phyloP scores from a whole-genome alignment of 169 alveolate genomes.

The Plasmodium relictum region DNA sequence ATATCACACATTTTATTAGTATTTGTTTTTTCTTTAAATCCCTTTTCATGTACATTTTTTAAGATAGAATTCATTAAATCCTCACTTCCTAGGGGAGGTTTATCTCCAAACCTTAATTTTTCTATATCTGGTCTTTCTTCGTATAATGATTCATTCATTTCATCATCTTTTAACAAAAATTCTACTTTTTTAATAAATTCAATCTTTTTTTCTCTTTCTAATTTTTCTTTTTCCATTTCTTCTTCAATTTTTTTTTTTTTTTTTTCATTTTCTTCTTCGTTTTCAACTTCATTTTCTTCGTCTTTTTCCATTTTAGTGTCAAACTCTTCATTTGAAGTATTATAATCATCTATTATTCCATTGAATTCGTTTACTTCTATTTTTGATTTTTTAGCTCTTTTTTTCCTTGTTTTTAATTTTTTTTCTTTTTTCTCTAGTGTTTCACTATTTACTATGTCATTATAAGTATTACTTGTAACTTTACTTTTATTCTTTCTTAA shows the following conservation, averaged over 20 bases:
- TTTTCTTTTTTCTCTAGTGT: neutral
- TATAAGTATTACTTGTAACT: too few relatives aligned
- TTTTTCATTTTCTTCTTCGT: conserved; percentile 12
- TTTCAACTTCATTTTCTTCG: conserved; percentile 1
- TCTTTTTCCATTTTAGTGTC: neutral
- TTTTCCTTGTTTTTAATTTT: neutral
- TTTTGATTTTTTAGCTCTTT: neutral
- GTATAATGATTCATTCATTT: conserved; percentile 26
- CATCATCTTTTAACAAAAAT: conserved; percentile 45
- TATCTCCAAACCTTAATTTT: conserved; percentile 43
- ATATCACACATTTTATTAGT: conserved; percentile 7
- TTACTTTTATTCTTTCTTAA: too few relatives aligned
- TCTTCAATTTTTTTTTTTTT: neutral
- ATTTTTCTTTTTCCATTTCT: conserved; percentile 1
- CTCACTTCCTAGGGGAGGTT: conserved; percentile 59
- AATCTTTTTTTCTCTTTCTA: conserved; percentile 29
- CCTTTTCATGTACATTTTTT: conserved; percentile 17
- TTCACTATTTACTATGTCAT: neutral
- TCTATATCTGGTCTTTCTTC: conserved; percentile 63
- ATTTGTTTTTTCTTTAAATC: neutral
- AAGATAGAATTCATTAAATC: conserved; percentile 42
- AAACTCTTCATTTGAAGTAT: neutral
- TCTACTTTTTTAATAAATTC: conserved; percentile 68
- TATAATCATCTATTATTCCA: neutral
- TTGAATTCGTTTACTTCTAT: neutral